phyloP scores from a whole-genome alignment of 768 basidiomycete species.

The Lactarius pseudohatsudake region DNA sequence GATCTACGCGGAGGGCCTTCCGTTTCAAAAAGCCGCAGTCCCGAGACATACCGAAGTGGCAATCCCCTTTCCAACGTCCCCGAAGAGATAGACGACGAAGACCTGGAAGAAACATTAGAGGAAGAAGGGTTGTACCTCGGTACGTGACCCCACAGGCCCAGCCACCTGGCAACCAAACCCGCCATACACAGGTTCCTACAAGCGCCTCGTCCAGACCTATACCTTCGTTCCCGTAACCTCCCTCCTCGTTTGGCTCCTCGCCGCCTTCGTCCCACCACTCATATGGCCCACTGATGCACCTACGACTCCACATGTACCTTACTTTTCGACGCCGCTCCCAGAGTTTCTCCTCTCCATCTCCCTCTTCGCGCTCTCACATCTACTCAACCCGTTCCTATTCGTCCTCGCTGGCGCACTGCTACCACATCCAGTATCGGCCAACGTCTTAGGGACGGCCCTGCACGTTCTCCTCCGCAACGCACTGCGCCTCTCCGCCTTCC shows the following conservation, averaged over 20 bases:
- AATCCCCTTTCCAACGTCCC: constrained; percentile 22
- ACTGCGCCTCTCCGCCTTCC: constrained; percentile 55
- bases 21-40: constrained; percentile 5
- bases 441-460: constrained; percentile 42
- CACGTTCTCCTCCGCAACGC: constrained; percentile 53
- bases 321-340: constrained; percentile 62
- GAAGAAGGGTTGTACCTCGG: constrained; percentile 28
- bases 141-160: constrained; percentile 7
- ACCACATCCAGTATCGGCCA: constrained; percentile 36
- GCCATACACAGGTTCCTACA: constrained; percentile 57
- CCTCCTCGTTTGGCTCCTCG: constrained; percentile 46
- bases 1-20: constrained; percentile 7
- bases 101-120: constrained; percentile 22
- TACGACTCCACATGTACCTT: constrained; percentile 43
- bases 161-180: not conserved
- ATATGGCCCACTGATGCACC: constrained; percentile 41
- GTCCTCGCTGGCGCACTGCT: constrained; percentile 36
- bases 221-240: constrained; percentile 31
- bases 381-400: constrained; percentile 51
- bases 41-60: constrained; percentile 21
- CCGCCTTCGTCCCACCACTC: constrained; percentile 51
- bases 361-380: constrained; percentile 59
- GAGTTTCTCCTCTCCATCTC: constrained; percentile 61
- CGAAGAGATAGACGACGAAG: constrained; percentile 25
- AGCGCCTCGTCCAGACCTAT: constrained; percentile 52